Conservation (phyloP, 129 eudicot genomes). For the Logfia minima region DNA sequence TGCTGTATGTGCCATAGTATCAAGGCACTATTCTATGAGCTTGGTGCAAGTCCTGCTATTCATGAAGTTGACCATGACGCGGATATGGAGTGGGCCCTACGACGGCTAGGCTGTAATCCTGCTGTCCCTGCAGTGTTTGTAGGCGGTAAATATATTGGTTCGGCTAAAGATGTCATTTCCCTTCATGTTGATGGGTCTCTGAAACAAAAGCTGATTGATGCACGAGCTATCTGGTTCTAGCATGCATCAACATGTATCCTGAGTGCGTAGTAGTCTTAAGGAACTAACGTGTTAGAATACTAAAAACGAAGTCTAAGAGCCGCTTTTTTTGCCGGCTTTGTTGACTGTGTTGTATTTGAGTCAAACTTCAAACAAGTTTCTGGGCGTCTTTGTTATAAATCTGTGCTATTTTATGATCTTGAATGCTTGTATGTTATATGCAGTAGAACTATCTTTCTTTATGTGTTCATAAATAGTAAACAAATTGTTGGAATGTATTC, state of each 20-base stretch:
- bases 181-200: slow-evolving; percentile 78
- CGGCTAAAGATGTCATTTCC: slow-evolving; percentile 72
- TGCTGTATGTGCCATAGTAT: slow-evolving; percentile 97
- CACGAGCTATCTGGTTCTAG: slow-evolving; percentile 83
- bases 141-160: slow-evolving; percentile 76
- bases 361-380: slow-evolving; percentile 9
- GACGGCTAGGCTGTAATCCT: slow-evolving; percentile 67
- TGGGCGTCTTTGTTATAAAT: slow-evolving; percentile 8
- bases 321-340: slow-evolving; percentile 31
- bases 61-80: slow-evolving; percentile 76
- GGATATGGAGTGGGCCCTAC: slow-evolving; percentile 76
- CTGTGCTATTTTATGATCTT: not conserved
- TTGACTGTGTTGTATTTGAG: slow-evolving; percentile 23
- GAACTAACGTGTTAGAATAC: slow-evolving; percentile 11
- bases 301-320: slow-evolving; percentile 29
- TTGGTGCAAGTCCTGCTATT: slow-evolving; percentile 90
- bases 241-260: slow-evolving; percentile 4
- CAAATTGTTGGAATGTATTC: not conserved
- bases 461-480: not conserved
- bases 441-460: not conserved
- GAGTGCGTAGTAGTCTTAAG: slow-evolving; percentile 11
- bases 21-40: slow-evolving; percentile 77
- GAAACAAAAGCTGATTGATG: slow-evolving; percentile 67
- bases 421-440: not conserved
- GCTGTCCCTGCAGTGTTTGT: slow-evolving; percentile 81